Percentiles rank a stretch among this genome's conserved stretches.
phyloP scores from a whole-genome alignment of 2,329 filamentous ascomycete genomes.

The Lizonia empirigonia region DNA sequence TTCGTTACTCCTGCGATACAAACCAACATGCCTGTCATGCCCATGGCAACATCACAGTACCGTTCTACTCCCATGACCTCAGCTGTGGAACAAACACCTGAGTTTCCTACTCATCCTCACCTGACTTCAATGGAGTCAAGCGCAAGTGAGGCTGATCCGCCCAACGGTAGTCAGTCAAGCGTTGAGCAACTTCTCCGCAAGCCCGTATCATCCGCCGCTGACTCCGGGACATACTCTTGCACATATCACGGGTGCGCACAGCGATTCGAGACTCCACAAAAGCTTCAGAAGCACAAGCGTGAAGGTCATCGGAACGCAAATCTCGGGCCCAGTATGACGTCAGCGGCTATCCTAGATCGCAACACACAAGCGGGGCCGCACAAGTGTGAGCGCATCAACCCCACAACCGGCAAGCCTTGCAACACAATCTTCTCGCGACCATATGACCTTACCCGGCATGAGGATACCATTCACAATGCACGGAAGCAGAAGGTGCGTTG shows the following conservation, averaged over 20 bases:
- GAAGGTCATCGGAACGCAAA: conserved; percentile 75
- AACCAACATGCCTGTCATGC: conserved; percentile 39
- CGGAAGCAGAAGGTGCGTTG: conserved; percentile 95
- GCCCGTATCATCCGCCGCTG: conserved; percentile 70
- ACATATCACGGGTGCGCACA: conserved; percentile 90
- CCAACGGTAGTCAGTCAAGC: conserved; percentile 51
- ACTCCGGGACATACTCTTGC: conserved; percentile 91
- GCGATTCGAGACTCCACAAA: conserved; percentile 84
- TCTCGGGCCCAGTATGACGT: conserved; percentile 55
- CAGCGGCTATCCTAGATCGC: conserved; percentile 61
- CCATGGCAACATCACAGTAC: conserved; percentile 45
- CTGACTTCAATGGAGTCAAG: conserved; percentile 68
- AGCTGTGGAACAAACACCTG: conserved; percentile 54
- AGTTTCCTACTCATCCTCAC: conserved; percentile 63
- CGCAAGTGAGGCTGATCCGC: conserved; percentile 58
- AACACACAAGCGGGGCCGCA: conserved; percentile 94
- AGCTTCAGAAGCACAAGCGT: conserved; percentile 93
- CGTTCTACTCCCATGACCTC: conserved; percentile 40
- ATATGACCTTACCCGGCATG: conserved; percentile 94
- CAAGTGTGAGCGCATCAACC: conserved; percentile 90
- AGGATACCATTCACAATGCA: conserved; percentile 96
- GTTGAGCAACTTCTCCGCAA: conserved; percentile 49
- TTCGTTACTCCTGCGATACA: conserved; percentile 54
- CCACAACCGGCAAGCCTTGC: conserved; percentile 92
- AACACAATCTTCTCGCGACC: conserved; percentile 92